phyloP scores from a whole-genome alignment of 306 rosid species.

The Mimosa pudica region DNA sequence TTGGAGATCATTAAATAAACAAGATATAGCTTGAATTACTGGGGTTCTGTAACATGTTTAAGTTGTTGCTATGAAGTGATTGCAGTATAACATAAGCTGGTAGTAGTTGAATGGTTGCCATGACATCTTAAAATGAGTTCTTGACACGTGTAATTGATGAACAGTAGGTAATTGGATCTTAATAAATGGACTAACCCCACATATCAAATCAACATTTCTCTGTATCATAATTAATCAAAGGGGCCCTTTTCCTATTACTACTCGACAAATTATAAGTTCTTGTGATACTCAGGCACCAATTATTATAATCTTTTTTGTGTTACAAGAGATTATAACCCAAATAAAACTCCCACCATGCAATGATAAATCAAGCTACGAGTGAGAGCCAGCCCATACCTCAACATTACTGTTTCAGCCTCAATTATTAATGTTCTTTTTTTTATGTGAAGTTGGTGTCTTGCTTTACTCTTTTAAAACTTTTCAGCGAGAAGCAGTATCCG shows the following conservation, averaged over 20 bases:
- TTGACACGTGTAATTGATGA: constrained; percentile 37
- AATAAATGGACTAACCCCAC: constrained; percentile 57
- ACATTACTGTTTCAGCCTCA: constrained; percentile 12
- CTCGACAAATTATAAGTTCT: constrained; percentile 30
- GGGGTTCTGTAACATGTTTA: background rate
- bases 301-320: constrained; percentile 13
- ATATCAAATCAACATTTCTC: constrained; percentile 29
- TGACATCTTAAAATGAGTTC: constrained; percentile 31
- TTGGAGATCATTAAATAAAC: background rate
- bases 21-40: constrained; percentile 21
- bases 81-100: constrained; percentile 26
- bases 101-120: constrained; percentile 40
- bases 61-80: constrained; percentile 1
- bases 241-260: constrained; percentile 5
- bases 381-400: background rate
- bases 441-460: background rate
- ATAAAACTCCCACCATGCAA: constrained; percentile 7
- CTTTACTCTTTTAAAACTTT: background rate
- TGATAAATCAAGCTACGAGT: background rate
- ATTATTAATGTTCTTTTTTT: background rate
- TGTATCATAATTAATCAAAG: constrained; percentile 22
- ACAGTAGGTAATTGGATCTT: constrained; percentile 26
- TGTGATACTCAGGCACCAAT: constrained; percentile 23
- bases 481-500: constrained; percentile 1
- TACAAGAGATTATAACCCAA: background rate